Evolutionary conservation across 106 monocot species (phyloP).

Genomic region (Allium fistulosum): DNA sequence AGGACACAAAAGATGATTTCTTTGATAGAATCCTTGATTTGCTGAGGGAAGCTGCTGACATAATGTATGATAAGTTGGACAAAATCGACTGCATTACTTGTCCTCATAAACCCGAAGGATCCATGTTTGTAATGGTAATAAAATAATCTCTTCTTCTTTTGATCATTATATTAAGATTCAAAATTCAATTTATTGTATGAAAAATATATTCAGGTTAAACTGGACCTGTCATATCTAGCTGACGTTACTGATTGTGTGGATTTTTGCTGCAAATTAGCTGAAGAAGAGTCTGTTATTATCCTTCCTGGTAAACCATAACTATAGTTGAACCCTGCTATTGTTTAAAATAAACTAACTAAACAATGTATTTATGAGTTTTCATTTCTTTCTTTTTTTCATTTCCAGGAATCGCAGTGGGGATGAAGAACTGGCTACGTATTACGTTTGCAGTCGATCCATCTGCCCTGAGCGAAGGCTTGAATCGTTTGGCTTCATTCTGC

Average conservation of each 20-base stretch:
- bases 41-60: slow-evolving; percentile 36
- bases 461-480: slow-evolving; percentile 36
- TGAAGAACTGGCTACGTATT: slow-evolving; percentile 36
- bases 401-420: slow-evolving; percentile 29
- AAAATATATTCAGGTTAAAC: too few relatives aligned
- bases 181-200: too few relatives aligned
- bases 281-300: too few relatives aligned
- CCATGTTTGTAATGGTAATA: slow-evolving; percentile 76
- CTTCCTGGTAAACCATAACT: too few relatives aligned
- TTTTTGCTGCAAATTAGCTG: too few relatives aligned
- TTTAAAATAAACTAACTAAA: too few relatives aligned
- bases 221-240: too few relatives aligned
- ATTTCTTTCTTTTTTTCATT: not conserved
- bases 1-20: slow-evolving; percentile 69
- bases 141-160: too few relatives aligned
- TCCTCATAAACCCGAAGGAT: slow-evolving; percentile 76
- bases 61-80: slow-evolving; percentile 44
- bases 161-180: too few relatives aligned
- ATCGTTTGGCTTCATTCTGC: slow-evolving; percentile 36
- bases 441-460: slow-evolving; percentile 53
- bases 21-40: slow-evolving; percentile 38
- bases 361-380: too few relatives aligned
- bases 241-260: too few relatives aligned
- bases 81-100: slow-evolving; percentile 66
- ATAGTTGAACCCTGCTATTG: too few relatives aligned